Evolutionary conservation across 2,329 filamentous ascomycete species (phyloP).

Genomic region (Cercospora berteroae): DNA sequence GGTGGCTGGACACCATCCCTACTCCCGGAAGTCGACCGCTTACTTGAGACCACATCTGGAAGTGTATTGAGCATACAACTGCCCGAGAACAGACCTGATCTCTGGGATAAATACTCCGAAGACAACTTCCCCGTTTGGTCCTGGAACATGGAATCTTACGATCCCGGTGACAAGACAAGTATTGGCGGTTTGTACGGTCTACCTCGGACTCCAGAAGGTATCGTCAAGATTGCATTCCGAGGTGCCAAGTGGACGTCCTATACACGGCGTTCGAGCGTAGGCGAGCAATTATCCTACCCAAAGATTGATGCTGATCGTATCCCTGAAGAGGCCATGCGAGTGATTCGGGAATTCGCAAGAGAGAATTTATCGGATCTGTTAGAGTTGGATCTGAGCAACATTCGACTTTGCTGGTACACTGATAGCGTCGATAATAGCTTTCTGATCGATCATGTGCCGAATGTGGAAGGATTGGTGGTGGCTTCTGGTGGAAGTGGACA

Average conservation of each 20-base stretch:
- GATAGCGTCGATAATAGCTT: conserved; percentile 43
- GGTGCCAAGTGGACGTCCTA: conserved; percentile 33
- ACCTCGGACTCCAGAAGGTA: conserved; percentile 27
- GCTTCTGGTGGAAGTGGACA: conserved; percentile 36
- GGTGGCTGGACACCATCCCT: conserved; percentile 40
- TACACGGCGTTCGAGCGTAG: conserved; percentile 9
- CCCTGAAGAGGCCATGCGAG: conserved; percentile 29
- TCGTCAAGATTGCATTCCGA: conserved; percentile 31
- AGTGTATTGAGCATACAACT: conserved; percentile 48
- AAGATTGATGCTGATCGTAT: conserved; percentile 23
- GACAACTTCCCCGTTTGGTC: conserved; percentile 50
- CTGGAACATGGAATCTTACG: conserved; percentile 26
- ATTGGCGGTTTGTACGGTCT: conserved; percentile 30
- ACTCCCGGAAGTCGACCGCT: conserved; percentile 39
- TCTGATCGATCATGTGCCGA: conserved; percentile 31
- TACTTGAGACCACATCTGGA: conserved; percentile 52
- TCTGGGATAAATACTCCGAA: conserved; percentile 45
- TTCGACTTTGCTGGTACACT: conserved; percentile 53
- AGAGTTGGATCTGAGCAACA: conserved; percentile 42
- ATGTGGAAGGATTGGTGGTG: conserved; percentile 28
- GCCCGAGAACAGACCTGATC: conserved; percentile 38
- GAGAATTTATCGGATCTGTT: conserved; percentile 48
- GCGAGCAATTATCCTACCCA: conserved; percentile 25
- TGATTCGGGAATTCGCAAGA: conserved; percentile 21
- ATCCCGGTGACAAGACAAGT: not conserved